Evolutionary conservation across 2,329 filamentous ascomycete species (phyloP).

Genomic region (Colletotrichum sojae): DNA sequence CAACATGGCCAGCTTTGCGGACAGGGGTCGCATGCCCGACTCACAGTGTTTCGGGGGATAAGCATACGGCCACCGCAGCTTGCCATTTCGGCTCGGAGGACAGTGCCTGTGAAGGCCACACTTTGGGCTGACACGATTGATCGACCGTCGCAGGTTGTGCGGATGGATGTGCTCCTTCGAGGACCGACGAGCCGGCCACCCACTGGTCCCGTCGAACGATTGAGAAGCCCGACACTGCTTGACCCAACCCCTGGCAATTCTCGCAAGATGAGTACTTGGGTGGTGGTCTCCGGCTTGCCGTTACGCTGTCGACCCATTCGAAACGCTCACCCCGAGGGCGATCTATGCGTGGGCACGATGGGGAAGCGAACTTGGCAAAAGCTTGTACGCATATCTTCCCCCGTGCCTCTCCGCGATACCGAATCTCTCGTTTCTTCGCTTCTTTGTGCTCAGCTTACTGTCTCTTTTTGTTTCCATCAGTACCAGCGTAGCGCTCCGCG

Average conservation of each 20-base stretch:
- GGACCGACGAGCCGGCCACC: neutral
- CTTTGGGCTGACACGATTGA: constrained; percentile 27
- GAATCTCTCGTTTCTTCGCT: neutral
- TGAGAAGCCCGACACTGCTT: neutral
- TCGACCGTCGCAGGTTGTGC: constrained; percentile 36
- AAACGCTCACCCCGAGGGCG: constrained; percentile 25
- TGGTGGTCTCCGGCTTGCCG: constrained; percentile 18
- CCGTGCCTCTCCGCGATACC: constrained; percentile 16
- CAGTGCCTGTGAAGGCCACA: constrained; percentile 13
- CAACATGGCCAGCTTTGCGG: neutral
- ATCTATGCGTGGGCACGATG: constrained; percentile 34
- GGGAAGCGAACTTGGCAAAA: constrained; percentile 38
- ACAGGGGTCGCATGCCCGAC: constrained; percentile 35
- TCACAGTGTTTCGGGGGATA: constrained; percentile 36
- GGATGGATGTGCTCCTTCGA: constrained; percentile 2
- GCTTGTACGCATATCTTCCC: constrained; percentile 39
- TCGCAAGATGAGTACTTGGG: neutral
- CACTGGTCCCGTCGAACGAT: neutral
- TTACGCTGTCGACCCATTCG: constrained; percentile 20
- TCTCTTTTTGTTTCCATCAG: neutral
- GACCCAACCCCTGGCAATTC: too few relatives aligned
- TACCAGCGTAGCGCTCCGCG: constrained; percentile 28
- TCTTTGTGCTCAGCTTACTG: neutral
- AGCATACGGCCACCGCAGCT: constrained; percentile 22
- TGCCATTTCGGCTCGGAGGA: neutral